These are phyloP conservation scores for Coemansia sp. DNA, from an alignment of 371 early-diverging fungal species.

Conservation along the genomic window DNA sequence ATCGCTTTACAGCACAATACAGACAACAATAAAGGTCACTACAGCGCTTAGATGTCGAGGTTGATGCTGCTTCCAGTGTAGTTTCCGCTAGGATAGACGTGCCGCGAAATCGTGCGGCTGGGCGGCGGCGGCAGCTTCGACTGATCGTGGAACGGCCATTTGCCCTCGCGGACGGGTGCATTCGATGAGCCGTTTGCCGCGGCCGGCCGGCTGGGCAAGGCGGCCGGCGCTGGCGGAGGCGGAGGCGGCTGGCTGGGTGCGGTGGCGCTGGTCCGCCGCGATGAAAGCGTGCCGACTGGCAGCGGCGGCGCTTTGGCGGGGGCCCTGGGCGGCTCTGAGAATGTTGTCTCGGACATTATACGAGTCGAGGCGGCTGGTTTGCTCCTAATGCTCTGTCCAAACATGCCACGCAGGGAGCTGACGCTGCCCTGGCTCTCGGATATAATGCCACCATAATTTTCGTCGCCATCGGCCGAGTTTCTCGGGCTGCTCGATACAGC, in stretches of 20 bases:
- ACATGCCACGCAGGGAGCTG: slow-evolving; percentile 46
- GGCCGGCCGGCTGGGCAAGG: neutral
- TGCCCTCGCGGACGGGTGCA: slow-evolving; percentile 43
- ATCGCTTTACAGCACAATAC: too few species aligned
- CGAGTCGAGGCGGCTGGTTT: neutral
- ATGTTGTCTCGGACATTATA: neutral
- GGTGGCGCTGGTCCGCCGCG: slow-evolving; percentile 20
- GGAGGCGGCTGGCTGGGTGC: slow-evolving; percentile 29
- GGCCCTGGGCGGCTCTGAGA: slow-evolving; percentile 1
- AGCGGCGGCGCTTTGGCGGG: slow-evolving; percentile 13
- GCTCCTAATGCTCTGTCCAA: slow-evolving; percentile 30
- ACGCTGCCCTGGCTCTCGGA: slow-evolving; percentile 37
- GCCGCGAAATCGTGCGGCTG: slow-evolving; percentile 9
- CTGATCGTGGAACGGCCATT: slow-evolving; percentile 40
- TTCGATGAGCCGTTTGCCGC: neutral
- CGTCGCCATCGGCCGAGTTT: slow-evolving; percentile 11
- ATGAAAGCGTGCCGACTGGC: neutral
- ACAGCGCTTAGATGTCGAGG: slow-evolving; percentile 12
- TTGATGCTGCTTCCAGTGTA: slow-evolving; percentile 28
- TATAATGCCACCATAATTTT: slow-evolving; percentile 12
- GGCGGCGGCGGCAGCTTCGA: slow-evolving; percentile 30
- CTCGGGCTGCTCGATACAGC: slow-evolving; percentile 4
- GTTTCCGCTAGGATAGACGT: slow-evolving; percentile 40
- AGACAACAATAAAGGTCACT: neutral
- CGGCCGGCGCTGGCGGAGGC: slow-evolving; percentile 17